These are phyloP conservation scores for Nidularia sp. DNA, from an alignment of 768 basidiomycete genomes.

Conservation along the genomic window DNA sequence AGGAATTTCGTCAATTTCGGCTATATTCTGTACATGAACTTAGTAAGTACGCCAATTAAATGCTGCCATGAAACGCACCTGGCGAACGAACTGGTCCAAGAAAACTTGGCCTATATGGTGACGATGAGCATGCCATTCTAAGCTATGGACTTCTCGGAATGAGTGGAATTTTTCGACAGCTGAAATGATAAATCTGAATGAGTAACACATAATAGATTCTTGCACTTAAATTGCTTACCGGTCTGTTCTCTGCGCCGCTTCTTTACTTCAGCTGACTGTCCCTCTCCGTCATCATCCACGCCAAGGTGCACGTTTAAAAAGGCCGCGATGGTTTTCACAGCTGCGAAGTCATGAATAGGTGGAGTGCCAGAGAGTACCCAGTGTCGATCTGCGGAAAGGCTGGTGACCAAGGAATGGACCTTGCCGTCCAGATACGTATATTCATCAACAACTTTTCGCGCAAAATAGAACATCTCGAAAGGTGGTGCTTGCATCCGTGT, in stretches of 20 bases:
- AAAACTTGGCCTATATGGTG: conserved; percentile 80
- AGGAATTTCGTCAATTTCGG: conserved; percentile 95
- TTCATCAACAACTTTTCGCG: conserved; percentile 88
- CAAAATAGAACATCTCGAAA: conserved; percentile 89
- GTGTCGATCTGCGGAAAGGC: conserved; percentile 69
- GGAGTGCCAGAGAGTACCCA: conserved; percentile 99
- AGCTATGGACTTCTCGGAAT: conserved; percentile 89
- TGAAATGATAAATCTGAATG: conserved; percentile 18
- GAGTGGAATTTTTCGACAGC: conserved; percentile 93
- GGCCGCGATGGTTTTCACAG: conserved; percentile 86
- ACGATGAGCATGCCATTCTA: conserved; percentile 90
- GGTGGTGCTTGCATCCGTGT: conserved; percentile 78
- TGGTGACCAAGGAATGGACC: conserved; percentile 73
- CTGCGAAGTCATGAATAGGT: conserved; percentile 85
- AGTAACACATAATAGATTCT: conserved; percentile 3
- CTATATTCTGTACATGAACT: conserved; percentile 63
- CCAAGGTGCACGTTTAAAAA: conserved; percentile 91
- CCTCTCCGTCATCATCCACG: conserved; percentile 84
- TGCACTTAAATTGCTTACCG: no score
- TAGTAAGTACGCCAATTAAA: neutral
- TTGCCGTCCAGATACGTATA: conserved; percentile 90
- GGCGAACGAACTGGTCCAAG: conserved; percentile 78
- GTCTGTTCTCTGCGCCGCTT: conserved; percentile 83
- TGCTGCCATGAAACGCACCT: conserved; percentile 42
- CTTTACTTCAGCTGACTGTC: conserved; percentile 69